A percentile compares a stretch with the other conserved stretches of the same genome.
Evolutionary conservation across 768 basidiomycete genomes (phyloP).

Genomic region (Tremella fuciformis): DNA sequence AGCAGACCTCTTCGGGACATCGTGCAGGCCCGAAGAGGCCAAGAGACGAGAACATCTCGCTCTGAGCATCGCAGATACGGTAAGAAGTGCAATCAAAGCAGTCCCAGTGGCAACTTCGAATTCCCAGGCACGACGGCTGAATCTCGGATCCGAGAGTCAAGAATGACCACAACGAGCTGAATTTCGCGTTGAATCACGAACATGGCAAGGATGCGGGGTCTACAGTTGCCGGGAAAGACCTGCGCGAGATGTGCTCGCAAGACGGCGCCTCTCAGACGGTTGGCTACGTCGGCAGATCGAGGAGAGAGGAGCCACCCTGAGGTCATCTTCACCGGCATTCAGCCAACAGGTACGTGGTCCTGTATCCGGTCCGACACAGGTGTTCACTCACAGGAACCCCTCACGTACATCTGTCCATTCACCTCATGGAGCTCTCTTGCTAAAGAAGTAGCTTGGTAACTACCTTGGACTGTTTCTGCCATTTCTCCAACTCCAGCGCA

Average conservation of each 20-base stretch:
- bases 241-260: no score
- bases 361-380: no score
- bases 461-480: constrained; percentile 62
- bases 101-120: no score
- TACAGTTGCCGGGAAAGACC: no score
- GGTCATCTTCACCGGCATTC: constrained; percentile 80
- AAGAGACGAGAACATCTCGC: constrained; percentile 37
- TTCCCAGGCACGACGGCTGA: no score
- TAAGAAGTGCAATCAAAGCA: no score
- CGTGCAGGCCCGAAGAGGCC: constrained; percentile 24
- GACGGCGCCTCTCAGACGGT: not conserved
- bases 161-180: no score
- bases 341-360: constrained; percentile 67
- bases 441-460: constrained; percentile 71
- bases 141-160: no score
- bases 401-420: constrained; percentile 59
- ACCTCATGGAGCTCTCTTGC: not conserved
- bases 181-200: no score
- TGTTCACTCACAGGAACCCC: constrained; percentile 58
- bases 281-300: not conserved
- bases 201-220: no score
- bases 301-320: not conserved
- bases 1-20: constrained; percentile 38
- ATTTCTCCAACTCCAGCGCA: constrained; percentile 44
- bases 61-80: no score